Base-by-base conservation (phyloP, 805 yeast genomes). In the Maudiozyma bulderi region DNA sequence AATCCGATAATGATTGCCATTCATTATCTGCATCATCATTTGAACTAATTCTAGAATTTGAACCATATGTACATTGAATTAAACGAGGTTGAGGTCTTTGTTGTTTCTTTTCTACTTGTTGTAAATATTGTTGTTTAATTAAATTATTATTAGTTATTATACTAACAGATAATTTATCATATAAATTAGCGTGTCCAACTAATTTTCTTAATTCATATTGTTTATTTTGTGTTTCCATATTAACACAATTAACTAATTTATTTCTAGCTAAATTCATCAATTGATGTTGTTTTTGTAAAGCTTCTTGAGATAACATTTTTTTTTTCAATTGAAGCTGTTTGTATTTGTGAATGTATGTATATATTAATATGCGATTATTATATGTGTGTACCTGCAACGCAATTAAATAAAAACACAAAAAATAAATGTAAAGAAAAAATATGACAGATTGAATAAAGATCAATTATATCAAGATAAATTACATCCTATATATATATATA, bases 151-250 rank as follows among this genome's bases (percentile, higher is more conserved):
- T 35, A 9, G 20, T 11, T 9, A 35, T 15, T 10, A 44, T 34
- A 37, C 26, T 34, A 5, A 32, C 28, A 11, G 85, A 56, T 8
- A 64, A 43, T 20, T 54, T 55, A 47, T 65, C 69, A 32, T 64
- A 49, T 40, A 65, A 46, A 50, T 64, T 63, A 1, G 69, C 68
- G 48, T 65, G 69, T 3, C 65, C 68, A 0, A 65, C 65, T 13
- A 65, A 46, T 6, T 58, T 54, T 29, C 69, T 50, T 26, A 64
- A 48, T 29, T 65, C 55, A 35, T 53, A 53, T 31, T 62, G 64
- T 43, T 52, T 55, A 42, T 53, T 58, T 30, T 43, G 47, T 34
- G 48, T 44, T 32, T 44, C 52, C 28, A 20, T 29, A 13, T 47
- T 48, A 3, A 60, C 62, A 45, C 60, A 56, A 5, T 32, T 41